Conservation (phyloP, 2,329 filamentous ascomycete species). For the Clonostachys rhizophaga region DNA sequence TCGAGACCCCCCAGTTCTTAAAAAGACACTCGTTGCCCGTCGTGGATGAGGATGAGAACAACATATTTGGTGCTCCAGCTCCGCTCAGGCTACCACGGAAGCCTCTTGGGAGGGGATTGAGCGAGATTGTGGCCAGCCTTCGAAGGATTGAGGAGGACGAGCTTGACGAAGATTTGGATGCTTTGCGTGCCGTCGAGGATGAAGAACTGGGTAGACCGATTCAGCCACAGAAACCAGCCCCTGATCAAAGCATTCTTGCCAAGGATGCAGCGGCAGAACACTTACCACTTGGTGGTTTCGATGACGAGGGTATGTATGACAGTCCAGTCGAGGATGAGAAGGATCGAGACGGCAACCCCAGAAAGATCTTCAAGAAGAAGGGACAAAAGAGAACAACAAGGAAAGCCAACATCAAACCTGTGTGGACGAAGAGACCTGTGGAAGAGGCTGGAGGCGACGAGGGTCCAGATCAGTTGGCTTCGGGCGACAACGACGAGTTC, state of each 20-base stretch:
- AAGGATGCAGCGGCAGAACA: slow-evolving; percentile 36
- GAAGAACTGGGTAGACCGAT: slow-evolving; percentile 23
- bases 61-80: slow-evolving; percentile 34
- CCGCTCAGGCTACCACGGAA: slow-evolving; percentile 52
- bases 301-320: slow-evolving; percentile 57
- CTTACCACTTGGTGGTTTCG: slow-evolving; percentile 54
- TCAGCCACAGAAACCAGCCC: slow-evolving; percentile 9
- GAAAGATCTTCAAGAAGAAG: slow-evolving; percentile 74
- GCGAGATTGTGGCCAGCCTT: slow-evolving; percentile 67
- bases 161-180: slow-evolving; percentile 70
- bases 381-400: slow-evolving; percentile 76
- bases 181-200: slow-evolving; percentile 65
- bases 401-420: slow-evolving; percentile 59
- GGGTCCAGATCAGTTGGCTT: slow-evolving; percentile 3
- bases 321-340: slow-evolving; percentile 45
- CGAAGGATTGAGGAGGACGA: slow-evolving; percentile 65
- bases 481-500: slow-evolving; percentile 11
- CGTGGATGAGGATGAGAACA: slow-evolving; percentile 49
- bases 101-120: slow-evolving; percentile 64
- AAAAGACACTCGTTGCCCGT: slow-evolving; percentile 38
- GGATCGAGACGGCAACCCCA: slow-evolving; percentile 52
- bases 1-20: slow-evolving; percentile 72
- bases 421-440: slow-evolving; percentile 39
- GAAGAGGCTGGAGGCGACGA: slow-evolving; percentile 27
- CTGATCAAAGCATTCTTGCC: slow-evolving; percentile 28